Evolutionary conservation across 2,329 filamentous ascomycete genomes (phyloP).

Genomic region (Penicillium sp.): DNA sequence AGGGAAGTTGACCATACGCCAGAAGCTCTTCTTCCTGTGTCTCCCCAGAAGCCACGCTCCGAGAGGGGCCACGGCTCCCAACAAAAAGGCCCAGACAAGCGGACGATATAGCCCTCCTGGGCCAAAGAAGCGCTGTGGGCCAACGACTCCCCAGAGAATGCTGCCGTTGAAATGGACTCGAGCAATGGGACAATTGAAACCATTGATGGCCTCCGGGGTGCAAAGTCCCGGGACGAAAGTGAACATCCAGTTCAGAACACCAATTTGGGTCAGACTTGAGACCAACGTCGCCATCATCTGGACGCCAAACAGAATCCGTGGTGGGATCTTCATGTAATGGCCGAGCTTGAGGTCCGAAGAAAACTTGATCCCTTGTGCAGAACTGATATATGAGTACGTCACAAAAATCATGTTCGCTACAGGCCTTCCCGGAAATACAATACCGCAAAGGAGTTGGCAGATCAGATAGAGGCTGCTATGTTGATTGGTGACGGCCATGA

Average conservation of each 20-base stretch:
- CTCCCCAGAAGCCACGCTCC: conserved; percentile 63
- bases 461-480: conserved; percentile 79
- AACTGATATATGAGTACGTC: conserved; percentile 82
- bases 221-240: conserved; percentile 66
- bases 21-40: conserved; percentile 49
- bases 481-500: conserved; percentile 88
- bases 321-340: conserved; percentile 54
- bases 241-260: conserved; percentile 86
- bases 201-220: conserved; percentile 69
- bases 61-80: conserved; percentile 67
- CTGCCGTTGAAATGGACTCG: conserved; percentile 84
- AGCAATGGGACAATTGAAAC: conserved; percentile 79
- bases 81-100: conserved; percentile 71
- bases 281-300: conserved; percentile 56
- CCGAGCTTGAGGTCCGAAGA: conserved; percentile 75
- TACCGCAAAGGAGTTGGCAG: conserved; percentile 75
- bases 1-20: conserved; percentile 70
- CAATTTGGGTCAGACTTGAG: conserved; percentile 71
- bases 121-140: conserved; percentile 74
- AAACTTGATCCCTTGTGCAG: conserved; percentile 81
- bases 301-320: conserved; percentile 51
- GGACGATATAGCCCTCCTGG: conserved; percentile 63
- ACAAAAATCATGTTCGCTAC: conserved; percentile 92
- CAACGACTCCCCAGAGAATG: conserved; percentile 82
- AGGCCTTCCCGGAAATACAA: conserved; percentile 71